These are phyloP conservation scores for Gossypium trilobum DNA, from an alignment of 441 rosid genomes.

Conservation along the genomic window DNA sequence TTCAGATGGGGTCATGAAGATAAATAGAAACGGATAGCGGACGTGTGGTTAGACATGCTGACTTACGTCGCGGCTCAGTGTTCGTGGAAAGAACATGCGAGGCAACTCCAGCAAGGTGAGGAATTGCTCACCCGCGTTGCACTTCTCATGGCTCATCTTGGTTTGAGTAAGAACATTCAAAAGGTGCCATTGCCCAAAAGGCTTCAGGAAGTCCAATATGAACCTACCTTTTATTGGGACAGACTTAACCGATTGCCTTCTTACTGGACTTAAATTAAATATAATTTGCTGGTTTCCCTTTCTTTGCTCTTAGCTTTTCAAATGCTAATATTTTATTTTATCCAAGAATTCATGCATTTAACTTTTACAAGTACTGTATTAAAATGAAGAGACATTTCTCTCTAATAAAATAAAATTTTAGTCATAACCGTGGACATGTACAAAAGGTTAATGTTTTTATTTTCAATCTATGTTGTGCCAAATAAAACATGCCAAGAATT, in stretches of 20 bases:
- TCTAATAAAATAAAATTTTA: no score
- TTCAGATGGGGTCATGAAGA: neutral
- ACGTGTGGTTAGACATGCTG: neutral
- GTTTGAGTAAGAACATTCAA: neutral
- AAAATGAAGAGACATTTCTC: no score
- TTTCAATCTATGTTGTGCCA: no score
- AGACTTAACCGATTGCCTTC: neutral
- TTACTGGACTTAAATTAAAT: neutral
- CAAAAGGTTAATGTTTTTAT: no score
- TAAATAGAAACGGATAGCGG: neutral
- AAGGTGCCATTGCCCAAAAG: neutral
- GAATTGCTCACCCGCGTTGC: slow-evolving; percentile 21
- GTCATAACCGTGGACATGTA: no score
- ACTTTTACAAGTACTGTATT: no score
- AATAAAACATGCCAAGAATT: no score
- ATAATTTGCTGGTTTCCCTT: neutral
- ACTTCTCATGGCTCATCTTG: neutral
- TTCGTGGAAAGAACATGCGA: neutral
- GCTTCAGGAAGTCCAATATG: neutral
- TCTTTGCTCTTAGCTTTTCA: no score
- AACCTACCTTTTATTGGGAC: neutral
- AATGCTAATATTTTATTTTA: no score
- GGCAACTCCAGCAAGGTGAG: slow-evolving; percentile 14
- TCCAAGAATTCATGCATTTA: no score
- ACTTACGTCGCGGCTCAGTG: neutral